Percentiles rank a stretch among this genome's conserved stretches.
Evolutionary conservation across 202 grass and related monocot species (phyloP).

Genomic region (Zoysia matrella): DNA sequence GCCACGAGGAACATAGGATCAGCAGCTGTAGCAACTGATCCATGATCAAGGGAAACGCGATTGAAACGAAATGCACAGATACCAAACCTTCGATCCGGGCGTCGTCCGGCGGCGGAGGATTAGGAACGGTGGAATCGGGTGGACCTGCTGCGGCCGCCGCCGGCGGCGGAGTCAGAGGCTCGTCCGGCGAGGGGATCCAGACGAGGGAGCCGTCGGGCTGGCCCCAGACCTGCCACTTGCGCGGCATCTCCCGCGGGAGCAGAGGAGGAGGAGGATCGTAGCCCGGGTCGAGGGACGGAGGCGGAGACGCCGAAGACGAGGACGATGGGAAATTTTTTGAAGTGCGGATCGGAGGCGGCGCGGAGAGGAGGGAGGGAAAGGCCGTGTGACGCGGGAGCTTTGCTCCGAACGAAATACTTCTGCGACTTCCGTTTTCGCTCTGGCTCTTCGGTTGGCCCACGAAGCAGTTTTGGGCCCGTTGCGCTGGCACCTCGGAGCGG

Average conservation of each 20-base stretch:
- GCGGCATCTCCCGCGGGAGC: slow-evolving; percentile 23
- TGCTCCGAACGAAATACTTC: too few relatives aligned
- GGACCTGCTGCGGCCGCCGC: neutral
- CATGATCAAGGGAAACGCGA: neutral
- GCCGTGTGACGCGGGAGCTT: slow-evolving; percentile 6
- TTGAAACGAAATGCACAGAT: neutral
- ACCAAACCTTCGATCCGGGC: slow-evolving; percentile 22
- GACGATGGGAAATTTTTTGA: neutral
- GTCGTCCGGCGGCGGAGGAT: neutral
- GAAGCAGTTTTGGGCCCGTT: too few relatives aligned
- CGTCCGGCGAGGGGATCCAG: slow-evolving; percentile 53
- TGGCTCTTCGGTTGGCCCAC: too few relatives aligned
- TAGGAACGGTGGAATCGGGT: neutral
- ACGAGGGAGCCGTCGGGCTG: slow-evolving; percentile 56
- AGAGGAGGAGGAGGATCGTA: neutral
- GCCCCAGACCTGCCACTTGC: slow-evolving; percentile 66
- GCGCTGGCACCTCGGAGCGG: too few relatives aligned
- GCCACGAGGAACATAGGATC: neutral
- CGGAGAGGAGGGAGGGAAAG: neutral
- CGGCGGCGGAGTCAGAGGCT: neutral
- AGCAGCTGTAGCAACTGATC: neutral
- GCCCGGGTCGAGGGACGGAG: neutral
- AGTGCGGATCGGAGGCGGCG: neutral
- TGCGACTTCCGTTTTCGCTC: too few relatives aligned
- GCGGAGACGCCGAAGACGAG: neutral